Base-by-base conservation (phyloP, 2,329 filamentous ascomycete genomes). In the Diaporthe eres region DNA sequence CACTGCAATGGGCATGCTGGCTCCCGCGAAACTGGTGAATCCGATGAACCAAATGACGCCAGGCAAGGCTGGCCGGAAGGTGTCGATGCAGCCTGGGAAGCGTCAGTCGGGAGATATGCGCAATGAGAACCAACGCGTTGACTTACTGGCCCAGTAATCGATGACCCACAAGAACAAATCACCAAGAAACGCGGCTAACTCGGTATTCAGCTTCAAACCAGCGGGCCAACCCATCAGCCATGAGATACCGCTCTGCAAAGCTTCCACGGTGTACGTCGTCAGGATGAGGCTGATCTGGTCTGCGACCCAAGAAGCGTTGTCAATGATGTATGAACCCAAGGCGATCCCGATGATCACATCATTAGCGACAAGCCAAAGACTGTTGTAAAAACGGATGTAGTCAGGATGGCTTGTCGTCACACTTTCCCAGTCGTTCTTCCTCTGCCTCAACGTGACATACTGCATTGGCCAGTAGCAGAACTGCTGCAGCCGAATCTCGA, bases 391-490 rank as follows among this genome's bases (percentile, higher is more conserved):
- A 22, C 97, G 94, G 79, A 99, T 99, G 83, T 99, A 99, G 83
- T 99, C 97, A 0, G 96, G 95, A 83, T 99, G 96, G 80, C 94
- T 98, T 65, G 94, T 97, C 0, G 96, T 98, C 74, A 98, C 94
- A 82, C 96, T 98, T 75, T 95, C 94, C 96, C 97, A 98, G 80
- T 98, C 95, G 77, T 93, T 92, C 82, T 98, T 97, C 53, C 96
- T 90, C 81, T 94, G 92, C n/a, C 96, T 93, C 63, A 99, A 85
- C 22, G 95, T 98, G 58, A 96, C 90, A 82, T 98, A 98, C 83
- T 99, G 96, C 85, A 98, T 95, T 2, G 97, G 97, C 96, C 96
- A 98, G 84, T 99, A 99, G 85, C 96, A 98, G 82, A 98, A 98
- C 82, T 99, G 97, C 82, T 98, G 95, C 31, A 99, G 89, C 7